These are phyloP conservation scores for Juglanconis sp. DNA, from an alignment of 2,329 filamentous ascomycete genomes.

Conservation along the genomic window DNA sequence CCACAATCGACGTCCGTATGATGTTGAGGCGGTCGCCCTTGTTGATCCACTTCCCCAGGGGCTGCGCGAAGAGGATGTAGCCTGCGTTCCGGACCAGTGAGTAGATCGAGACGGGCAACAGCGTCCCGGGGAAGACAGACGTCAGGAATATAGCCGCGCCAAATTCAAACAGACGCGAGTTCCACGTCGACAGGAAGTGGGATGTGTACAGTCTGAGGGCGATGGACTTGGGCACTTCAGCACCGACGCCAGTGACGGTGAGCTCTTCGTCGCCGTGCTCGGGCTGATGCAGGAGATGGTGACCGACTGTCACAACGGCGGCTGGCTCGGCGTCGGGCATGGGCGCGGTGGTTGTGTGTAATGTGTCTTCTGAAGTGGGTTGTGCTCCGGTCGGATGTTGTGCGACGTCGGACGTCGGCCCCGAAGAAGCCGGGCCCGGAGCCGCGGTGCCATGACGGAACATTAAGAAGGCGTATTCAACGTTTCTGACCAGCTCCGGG, in stretches of 20 bases:
- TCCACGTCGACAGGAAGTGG: slow-evolving; percentile 62
- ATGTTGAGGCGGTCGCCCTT: slow-evolving; percentile 45
- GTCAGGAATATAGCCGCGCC: slow-evolving; percentile 58
- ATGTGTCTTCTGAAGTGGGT: not conserved
- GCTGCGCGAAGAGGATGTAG: slow-evolving; percentile 56
- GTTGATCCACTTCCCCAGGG: slow-evolving; percentile 60
- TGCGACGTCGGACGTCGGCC: not conserved
- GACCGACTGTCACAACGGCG: not conserved
- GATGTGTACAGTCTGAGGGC: slow-evolving; percentile 49
- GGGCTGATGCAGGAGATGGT: not conserved
- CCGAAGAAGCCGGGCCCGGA: not conserved
- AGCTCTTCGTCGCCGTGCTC: not conserved
- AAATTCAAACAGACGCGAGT: slow-evolving; percentile 63
- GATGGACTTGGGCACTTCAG: slow-evolving; percentile 4
- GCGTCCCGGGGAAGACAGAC: slow-evolving; percentile 52
- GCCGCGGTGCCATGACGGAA: too few species aligned
- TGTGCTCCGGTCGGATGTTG: not conserved
- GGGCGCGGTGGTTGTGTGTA: not conserved
- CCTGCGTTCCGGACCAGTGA: slow-evolving; percentile 58
- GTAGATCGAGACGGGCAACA: slow-evolving; percentile 68
- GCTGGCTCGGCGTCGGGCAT: not conserved
- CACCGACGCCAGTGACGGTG: not conserved
- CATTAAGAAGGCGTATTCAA: too few species aligned
- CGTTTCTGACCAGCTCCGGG: too few species aligned
- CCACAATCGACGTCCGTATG: slow-evolving; percentile 48